Evolutionary conservation across 352 stramenopile species (phyloP).

Genomic region (Pythium aristosporum): DNA sequence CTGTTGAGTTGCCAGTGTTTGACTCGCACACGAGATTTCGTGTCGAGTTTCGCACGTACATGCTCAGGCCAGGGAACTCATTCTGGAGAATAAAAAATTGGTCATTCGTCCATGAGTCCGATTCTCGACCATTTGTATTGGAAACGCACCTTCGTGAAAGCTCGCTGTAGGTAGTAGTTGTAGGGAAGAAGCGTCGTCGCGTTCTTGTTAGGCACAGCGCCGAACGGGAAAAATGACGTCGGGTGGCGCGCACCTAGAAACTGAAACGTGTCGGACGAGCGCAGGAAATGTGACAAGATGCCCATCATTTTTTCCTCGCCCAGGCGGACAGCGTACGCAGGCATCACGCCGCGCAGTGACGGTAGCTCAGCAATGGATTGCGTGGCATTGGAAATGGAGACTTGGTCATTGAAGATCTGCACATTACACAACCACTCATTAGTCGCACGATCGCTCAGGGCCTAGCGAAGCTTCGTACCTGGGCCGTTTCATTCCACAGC

Average conservation of each 20-base stretch:
- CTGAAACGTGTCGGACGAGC: constrained; percentile 55
- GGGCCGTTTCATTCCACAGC: constrained; percentile 64
- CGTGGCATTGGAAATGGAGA: constrained; percentile 23
- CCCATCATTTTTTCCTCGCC: constrained; percentile 52
- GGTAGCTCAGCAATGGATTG: constrained; percentile 29
- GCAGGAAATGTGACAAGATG: constrained; percentile 70
- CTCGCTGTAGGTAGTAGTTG: constrained; percentile 78
- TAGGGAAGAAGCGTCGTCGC: constrained; percentile 39
- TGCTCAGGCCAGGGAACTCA: constrained; percentile 60
- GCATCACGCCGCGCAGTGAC: constrained; percentile 62
- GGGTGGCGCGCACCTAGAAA: constrained; percentile 76
- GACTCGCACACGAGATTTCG: constrained; percentile 57
- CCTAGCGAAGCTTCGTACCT: constrained; percentile 27
- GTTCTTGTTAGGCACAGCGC: neutral
- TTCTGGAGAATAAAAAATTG: constrained; percentile 42
- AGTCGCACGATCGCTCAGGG: neutral
- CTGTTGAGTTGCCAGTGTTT: constrained; percentile 4
- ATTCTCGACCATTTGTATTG: neutral
- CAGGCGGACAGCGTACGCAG: constrained; percentile 50
- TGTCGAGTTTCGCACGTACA: constrained; percentile 79
- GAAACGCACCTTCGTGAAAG: constrained; percentile 57
- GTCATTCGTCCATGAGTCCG: neutral
- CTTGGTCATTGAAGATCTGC: constrained; percentile 52
- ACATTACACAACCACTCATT: neutral
- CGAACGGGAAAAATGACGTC: constrained; percentile 59